These are phyloP conservation scores for Cucumis melo DNA, from an alignment of 306 rosid species.

Conservation along the genomic window DNA sequence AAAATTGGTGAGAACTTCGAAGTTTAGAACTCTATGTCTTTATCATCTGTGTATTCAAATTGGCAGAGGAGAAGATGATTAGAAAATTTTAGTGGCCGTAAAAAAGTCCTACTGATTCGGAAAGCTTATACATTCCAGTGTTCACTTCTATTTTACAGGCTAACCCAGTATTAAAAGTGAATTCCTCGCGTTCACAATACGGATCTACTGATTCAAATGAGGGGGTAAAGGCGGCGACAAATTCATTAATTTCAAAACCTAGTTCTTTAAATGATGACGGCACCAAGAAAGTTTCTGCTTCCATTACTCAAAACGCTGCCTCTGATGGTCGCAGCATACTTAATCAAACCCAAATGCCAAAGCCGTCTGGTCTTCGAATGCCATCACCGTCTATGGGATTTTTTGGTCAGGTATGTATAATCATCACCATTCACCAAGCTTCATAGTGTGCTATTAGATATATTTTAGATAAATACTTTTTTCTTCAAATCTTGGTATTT, in stretches of 20 bases:
- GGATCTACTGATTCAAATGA: slow-evolving; percentile 21
- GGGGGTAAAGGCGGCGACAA: slow-evolving; percentile 11
- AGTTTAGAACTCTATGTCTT: slow-evolving; percentile 11
- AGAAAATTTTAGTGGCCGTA: background rate
- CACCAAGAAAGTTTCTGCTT: slow-evolving; percentile 14
- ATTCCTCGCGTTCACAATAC: slow-evolving; percentile 10
- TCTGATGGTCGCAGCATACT: slow-evolving; percentile 19
- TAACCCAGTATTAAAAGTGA: slow-evolving; percentile 23
- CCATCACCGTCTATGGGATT: slow-evolving; percentile 88
- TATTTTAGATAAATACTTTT: background rate
- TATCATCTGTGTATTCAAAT: background rate
- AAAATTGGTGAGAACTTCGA: slow-evolving; percentile 44
- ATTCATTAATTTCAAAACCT: slow-evolving; percentile 8
- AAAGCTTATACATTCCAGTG: slow-evolving; percentile 7
- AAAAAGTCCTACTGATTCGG: background rate
- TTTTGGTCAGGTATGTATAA: slow-evolving; percentile 50
- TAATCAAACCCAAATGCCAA: slow-evolving; percentile 29
- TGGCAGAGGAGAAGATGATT: background rate
- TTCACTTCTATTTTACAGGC: slow-evolving; percentile 27
- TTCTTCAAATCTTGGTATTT: background rate
- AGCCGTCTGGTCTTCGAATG: slow-evolving; percentile 79
- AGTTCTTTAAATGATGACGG: slow-evolving; percentile 1
- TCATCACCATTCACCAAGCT: background rate
- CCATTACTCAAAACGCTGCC: slow-evolving; percentile 22
- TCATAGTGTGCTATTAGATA: slow-evolving; percentile 3